Evolutionary conservation across 208 protist genomes (phyloP).

Genomic region (Naegleria lovaniensis): DNA sequence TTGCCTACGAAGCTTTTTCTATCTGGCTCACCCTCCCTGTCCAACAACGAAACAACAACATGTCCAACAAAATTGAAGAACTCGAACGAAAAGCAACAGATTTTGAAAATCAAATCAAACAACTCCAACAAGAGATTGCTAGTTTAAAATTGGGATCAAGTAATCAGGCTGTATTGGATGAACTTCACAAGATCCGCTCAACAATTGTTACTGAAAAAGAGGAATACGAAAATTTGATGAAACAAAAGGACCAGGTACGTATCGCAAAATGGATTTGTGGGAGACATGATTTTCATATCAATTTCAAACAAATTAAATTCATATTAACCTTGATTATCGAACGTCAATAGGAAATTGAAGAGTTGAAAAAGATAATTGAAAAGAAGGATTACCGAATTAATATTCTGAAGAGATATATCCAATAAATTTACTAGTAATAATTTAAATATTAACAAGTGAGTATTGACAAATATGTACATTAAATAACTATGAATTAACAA

Average conservation of each 20-base stretch:
- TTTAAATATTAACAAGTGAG: not conserved
- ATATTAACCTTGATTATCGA: too few relatives aligned
- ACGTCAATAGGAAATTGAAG: not conserved
- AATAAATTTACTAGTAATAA: not conserved
- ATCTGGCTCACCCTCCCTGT: too few relatives aligned
- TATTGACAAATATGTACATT: too few relatives aligned
- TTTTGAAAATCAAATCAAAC: not conserved
- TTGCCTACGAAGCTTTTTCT: too few relatives aligned
- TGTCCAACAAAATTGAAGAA: not conserved
- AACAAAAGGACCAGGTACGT: not conserved
- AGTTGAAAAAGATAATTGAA: not conserved
- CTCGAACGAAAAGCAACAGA: not conserved
- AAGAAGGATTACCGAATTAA: conserved; percentile 1
- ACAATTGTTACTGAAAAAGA: not conserved
- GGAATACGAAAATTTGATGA: not conserved
- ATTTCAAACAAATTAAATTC: not conserved
- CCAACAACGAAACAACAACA: too few relatives aligned
- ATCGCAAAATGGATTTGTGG: not conserved
- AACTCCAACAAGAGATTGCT: not conserved
- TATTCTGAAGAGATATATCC: conserved; percentile 5
- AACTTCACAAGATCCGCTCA: not conserved
- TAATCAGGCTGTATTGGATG: not conserved
- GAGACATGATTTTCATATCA: not conserved
- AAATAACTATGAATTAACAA: too few relatives aligned
- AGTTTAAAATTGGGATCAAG: not conserved